Evolutionary conservation across 805 yeast species (phyloP).

Genomic region (Candida awuae): DNA sequence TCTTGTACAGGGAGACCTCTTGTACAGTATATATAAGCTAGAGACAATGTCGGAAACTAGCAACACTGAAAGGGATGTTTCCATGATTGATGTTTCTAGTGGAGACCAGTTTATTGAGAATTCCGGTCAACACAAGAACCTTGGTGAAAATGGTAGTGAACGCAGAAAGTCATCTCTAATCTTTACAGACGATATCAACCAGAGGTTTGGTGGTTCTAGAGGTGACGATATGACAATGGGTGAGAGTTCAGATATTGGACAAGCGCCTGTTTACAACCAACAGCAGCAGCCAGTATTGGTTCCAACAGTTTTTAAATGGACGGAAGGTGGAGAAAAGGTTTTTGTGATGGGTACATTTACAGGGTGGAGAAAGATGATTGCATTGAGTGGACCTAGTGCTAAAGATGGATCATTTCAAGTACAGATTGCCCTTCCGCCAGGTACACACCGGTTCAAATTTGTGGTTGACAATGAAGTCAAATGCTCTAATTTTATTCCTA

Average conservation of each 20-base stretch:
- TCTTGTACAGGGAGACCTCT: too few relatives aligned
- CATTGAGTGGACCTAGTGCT: slow-evolving; percentile 48
- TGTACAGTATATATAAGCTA: too few relatives aligned
- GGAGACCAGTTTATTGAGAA: slow-evolving; percentile 8
- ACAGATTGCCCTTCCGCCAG: slow-evolving; percentile 73
- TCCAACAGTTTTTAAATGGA: slow-evolving; percentile 78
- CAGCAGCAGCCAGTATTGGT: slow-evolving; percentile 18
- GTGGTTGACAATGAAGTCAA: slow-evolving; percentile 91
- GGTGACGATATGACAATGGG: slow-evolving; percentile 26
- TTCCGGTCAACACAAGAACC: slow-evolving; percentile 4
- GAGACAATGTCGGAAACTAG: slow-evolving; percentile 1
- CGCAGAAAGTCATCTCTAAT: slow-evolving; percentile 61
- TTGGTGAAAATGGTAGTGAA: not conserved
- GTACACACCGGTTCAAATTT: slow-evolving; percentile 88
- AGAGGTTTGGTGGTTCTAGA: slow-evolving; percentile 34
- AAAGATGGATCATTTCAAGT: slow-evolving; percentile 51
- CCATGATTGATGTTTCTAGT: slow-evolving; percentile 29
- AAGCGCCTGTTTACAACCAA: slow-evolving; percentile 4
- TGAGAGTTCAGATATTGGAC: slow-evolving; percentile 23
- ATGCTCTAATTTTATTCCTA: slow-evolving; percentile 82
- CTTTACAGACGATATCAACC: slow-evolving; percentile 59
- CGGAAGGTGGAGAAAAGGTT: slow-evolving; percentile 92
- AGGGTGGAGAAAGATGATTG: slow-evolving; percentile 98
- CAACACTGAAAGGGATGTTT: slow-evolving; percentile 20
- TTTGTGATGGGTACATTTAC: slow-evolving; percentile 97